Conservation (phyloP, 495 filamentous ascomycete species). For the Oidiodendron maius region DNA sequence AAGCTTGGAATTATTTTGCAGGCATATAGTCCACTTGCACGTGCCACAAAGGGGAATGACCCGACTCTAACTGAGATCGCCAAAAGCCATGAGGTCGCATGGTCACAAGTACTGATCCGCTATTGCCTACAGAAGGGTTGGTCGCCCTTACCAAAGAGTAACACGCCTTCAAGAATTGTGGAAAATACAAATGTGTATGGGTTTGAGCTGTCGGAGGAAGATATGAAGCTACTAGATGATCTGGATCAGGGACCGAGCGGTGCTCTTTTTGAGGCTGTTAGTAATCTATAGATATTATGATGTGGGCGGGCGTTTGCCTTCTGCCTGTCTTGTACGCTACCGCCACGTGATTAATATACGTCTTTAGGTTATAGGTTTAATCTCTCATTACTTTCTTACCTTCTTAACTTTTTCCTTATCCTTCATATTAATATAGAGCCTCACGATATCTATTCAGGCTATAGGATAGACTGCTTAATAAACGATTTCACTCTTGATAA, state of each 20-base stretch:
- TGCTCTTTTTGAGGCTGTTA: constrained; percentile 13
- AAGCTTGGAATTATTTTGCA: constrained; percentile 46
- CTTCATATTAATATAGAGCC: no score
- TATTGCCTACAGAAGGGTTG: constrained; percentile 47
- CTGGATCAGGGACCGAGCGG: constrained; percentile 13
- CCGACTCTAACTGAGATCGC: constrained; percentile 36
- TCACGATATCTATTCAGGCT: no score
- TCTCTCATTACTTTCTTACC: no score
- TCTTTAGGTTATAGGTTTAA: no score
- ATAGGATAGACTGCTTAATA: no score
- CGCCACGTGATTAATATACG: no score
- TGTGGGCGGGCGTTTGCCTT: no score
- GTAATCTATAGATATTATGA: constrained; percentile 8
- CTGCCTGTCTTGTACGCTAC: no score
- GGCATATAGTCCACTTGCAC: constrained; percentile 60
- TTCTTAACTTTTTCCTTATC: no score
- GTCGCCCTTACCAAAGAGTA: constrained; percentile 55
- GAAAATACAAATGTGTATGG: constrained; percentile 50
- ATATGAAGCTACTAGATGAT: constrained; percentile 43
- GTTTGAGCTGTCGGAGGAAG: constrained; percentile 58
- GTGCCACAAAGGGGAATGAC: constrained; percentile 48
- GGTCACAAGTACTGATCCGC: constrained; percentile 42
- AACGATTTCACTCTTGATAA: no score
- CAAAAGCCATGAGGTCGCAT: constrained; percentile 32
- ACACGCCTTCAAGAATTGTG: constrained; percentile 49